Evolutionary conservation across 2,329 filamentous ascomycete species (phyloP), one percentile per base, ranked within the genome.

Genomic region (Orbilia ellipsospora): DNA sequence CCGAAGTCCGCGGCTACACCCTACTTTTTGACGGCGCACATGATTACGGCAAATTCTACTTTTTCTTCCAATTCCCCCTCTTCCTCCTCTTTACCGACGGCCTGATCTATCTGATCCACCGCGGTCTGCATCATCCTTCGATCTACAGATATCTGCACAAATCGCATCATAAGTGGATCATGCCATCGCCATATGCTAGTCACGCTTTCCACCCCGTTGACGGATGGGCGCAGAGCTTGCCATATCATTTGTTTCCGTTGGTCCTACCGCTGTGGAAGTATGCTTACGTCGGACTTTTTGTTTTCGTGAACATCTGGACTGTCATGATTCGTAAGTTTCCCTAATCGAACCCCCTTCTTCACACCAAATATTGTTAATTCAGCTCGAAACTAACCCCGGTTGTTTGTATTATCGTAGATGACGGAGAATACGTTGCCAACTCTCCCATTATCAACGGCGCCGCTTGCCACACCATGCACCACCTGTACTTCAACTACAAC

Each of bases 141-240:
- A 82, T 95, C 79, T 98, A 98, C 88, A 96, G 94, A 85, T 86
- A 86, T 78, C 87, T 97, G 59, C 94, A 98, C 88, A 98, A 98
- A 88, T 90, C 93, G 78, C 94, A 98, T 84, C 94, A 98, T 89
- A 97, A 97, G 86, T 98, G 94, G 94, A 97, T 98, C 84, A 96
- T 97, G 92, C 94, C 94, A 2, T 96, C 93, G 2, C 94, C 94
- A 0, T 97, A 89, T 82, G 94, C 94, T 50, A 93, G 90, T 79
- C 92, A 97, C 81, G 94, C 94, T 70, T 98, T 98, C 87, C 93
- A 98, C 85, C 94, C 94, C 0, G 82, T 97, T 62, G 94, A 98
- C 81, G 94, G 94, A 81, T 97, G 90, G 84, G 87, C 89, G 10
- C 94, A 98, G 85, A 92, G 91, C 75, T 82, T 96, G 55, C 94